Base-by-base conservation (phyloP, 306 rosid species). In the Lablab purpureus region DNA sequence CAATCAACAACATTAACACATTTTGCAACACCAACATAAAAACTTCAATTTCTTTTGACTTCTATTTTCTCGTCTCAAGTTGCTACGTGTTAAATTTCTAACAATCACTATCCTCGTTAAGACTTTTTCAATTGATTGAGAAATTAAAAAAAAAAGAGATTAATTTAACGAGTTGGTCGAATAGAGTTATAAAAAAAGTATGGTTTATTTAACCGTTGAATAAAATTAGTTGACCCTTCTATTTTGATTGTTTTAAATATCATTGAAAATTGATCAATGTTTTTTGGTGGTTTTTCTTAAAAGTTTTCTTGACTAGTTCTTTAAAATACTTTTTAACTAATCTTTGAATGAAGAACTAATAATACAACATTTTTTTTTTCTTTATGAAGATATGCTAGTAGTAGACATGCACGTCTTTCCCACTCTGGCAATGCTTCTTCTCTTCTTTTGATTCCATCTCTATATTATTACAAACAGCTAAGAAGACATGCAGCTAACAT, bases 381-480 rank as follows among this genome's bases (percentile, higher is more conserved):
- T 63, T 34, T 63, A 7, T 14, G 64, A 58, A 23, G 2, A 27
- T 23, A 27, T 13, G 67, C 40, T 60, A 12, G 4, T 9, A 52
- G 43, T 7, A 36, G 34, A 54, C 67, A 54, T 54, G 77, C 51
- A 36, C 18, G 37, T 22, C 37, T 73, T 52, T 73, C 36, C 51
- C 47, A 27, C 58, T 45, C 30, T 60, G 58, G 23, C 59, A 60
- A 75, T 75, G 32, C 7, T 67, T 22, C 54, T 41, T 36, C 32
- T 40, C 52, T 66, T 41, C 73, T 67, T 43, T 67, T 41, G 54
- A 67, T 67, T 67, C 72, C 34, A 12, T 5, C 10, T 10, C 28
- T 63, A 1, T 7, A 9, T 21, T 22, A 56, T 21, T 56, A 40
- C 6, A 73, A 56, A 56, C 78, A 56, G 25, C 18, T 56, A 27